Evolutionary conservation across 2,329 filamentous ascomycete species (phyloP).

Genomic region (Ceratocystiopsis minuta): DNA sequence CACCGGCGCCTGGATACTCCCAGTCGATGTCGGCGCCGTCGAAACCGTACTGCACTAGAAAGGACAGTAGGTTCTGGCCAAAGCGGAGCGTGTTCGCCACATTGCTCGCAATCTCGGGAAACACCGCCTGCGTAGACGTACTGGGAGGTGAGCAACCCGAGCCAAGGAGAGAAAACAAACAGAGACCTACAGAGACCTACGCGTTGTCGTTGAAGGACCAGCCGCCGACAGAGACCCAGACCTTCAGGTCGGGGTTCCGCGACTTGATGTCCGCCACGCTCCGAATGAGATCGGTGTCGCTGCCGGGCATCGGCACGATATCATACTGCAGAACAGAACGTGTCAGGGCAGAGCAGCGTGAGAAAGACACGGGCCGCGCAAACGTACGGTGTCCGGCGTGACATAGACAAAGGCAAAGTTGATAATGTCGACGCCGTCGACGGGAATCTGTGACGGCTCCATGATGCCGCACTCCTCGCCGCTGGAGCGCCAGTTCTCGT

Average conservation of each 20-base stretch:
- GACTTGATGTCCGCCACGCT: conserved; percentile 16
- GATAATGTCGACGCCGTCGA: conserved; percentile 14
- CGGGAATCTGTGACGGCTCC: conserved; percentile 11
- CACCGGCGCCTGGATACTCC: conserved; percentile 7
- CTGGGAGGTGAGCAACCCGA: too few relatives aligned
- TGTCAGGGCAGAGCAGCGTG: too few relatives aligned
- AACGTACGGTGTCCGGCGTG: conserved; percentile 4
- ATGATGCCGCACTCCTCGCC: conserved; percentile 13
- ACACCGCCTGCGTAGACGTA: conserved; percentile 2
- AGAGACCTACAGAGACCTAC: too few relatives aligned
- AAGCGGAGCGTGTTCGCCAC: conserved; percentile 7
- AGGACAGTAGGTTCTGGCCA: not conserved
- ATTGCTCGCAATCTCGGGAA: conserved; percentile 7
- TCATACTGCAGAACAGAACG: conserved; percentile 4
- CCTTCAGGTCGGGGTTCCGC: conserved; percentile 10
- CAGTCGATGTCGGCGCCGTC: conserved; percentile 6
- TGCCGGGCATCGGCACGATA: not conserved
- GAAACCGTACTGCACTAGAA: conserved; percentile 7
- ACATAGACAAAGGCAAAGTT: conserved; percentile 18
- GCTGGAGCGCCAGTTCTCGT: conserved; percentile 15
- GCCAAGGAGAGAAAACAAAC: too few relatives aligned
- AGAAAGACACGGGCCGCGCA: too few relatives aligned
- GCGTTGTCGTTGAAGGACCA: conserved; percentile 18
- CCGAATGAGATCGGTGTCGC: conserved; percentile 14
- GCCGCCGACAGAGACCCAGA: conserved; percentile 21